Conservation (phyloP, 208 protist genomes). For the Vickermania spadyakhi region DNA sequence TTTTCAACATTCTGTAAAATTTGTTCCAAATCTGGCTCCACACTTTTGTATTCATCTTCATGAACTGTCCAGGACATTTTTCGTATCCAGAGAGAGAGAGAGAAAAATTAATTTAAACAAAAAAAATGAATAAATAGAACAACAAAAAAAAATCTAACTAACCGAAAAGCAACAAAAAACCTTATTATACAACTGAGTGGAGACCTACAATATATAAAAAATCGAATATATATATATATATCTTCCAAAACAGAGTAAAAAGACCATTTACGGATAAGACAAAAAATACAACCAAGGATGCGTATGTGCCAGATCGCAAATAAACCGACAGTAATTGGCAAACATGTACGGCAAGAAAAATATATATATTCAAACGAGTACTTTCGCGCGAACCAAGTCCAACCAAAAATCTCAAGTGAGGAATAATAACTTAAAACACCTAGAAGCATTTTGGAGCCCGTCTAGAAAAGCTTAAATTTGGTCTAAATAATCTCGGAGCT, state of each 20-base stretch:
- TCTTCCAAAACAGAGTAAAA: background rate
- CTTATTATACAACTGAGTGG: background rate
- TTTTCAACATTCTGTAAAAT: constrained; percentile 28
- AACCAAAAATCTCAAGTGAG: too few species aligned
- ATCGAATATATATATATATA: background rate
- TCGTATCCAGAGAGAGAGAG: constrained; percentile 3
- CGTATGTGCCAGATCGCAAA: too few species aligned
- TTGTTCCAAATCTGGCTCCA: constrained; percentile 38
- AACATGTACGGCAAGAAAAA: too few species aligned
- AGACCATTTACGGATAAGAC: too few species aligned
- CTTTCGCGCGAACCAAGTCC: too few species aligned
- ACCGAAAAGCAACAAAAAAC: background rate
- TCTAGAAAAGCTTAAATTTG: constrained; percentile 48
- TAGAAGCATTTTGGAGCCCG: background rate
- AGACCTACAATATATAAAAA: constrained; percentile 1
- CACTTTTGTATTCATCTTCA: constrained; percentile 65
- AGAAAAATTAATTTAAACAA: constrained; percentile 1
- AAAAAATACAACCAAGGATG: too few species aligned
- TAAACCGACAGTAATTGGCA: too few species aligned
- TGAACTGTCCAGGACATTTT: constrained; percentile 78
- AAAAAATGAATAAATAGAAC: constrained; percentile 8
- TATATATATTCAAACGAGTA: background rate
- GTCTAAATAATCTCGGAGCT: constrained; percentile 81
- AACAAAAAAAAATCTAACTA: constrained; percentile 4
- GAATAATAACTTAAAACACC: constrained; percentile 2